A percentile compares a stretch with the other conserved stretches of the same genome.
Evolutionary conservation across 345 rosid species (phyloP).

Genomic region (Syzygium aqueum): DNA sequence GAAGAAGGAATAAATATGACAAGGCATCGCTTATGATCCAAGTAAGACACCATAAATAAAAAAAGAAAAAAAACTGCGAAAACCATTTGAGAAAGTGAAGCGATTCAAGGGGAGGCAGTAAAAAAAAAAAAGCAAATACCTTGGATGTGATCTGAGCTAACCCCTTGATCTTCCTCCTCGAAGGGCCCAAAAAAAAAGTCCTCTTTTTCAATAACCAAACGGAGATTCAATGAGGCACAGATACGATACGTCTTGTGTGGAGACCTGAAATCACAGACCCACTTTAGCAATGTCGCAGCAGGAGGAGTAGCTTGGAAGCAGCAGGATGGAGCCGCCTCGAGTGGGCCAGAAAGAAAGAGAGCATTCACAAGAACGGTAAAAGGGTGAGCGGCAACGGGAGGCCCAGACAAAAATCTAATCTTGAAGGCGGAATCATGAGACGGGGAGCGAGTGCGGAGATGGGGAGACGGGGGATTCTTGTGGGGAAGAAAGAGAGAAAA

Average conservation of each 20-base stretch:
- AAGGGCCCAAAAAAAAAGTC: conserved; percentile 28
- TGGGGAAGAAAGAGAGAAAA: neutral
- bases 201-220: conserved; percentile 9
- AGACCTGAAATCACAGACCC: conserved; percentile 29
- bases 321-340: conserved; percentile 6
- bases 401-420: conserved; percentile 27
- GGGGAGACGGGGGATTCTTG: neutral
- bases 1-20: conserved; percentile 11
- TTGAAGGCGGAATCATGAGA: conserved; percentile 20
- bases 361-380: conserved; percentile 3
- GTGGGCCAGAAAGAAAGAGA: conserved; percentile 10
- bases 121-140: conserved; percentile 12
- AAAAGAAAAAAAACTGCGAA: conserved; percentile 1
- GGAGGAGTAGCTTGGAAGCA: conserved; percentile 32
- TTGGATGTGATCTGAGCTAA: conserved; percentile 15
- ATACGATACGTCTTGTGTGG: conserved; percentile 14
- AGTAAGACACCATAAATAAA: conserved; percentile 26
- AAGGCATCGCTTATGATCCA: conserved; percentile 63
- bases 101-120: neutral
- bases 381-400: conserved; percentile 12
- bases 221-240: conserved; percentile 35
- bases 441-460: neutral
- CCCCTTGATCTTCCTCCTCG: conserved; percentile 50
- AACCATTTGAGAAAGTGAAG: neutral
- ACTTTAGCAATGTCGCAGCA: neutral